Conservation (phyloP, 2,329 filamentous ascomycete genomes). For the Chalaropsis ovoidea region DNA sequence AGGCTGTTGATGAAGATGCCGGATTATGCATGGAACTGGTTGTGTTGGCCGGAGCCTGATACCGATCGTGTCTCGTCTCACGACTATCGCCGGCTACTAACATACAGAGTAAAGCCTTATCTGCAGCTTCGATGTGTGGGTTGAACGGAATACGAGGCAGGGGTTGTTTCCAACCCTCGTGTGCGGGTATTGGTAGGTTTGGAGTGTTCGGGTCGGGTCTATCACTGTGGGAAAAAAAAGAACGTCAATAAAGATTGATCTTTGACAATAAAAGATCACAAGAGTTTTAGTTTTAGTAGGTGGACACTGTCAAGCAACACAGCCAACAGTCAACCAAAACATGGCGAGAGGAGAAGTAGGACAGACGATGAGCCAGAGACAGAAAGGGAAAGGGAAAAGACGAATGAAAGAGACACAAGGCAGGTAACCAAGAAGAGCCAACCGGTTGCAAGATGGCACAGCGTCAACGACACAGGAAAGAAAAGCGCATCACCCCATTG, state of each 20-base stretch:
- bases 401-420: background rate
- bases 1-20: constrained; percentile 12
- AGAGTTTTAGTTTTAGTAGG: background rate
- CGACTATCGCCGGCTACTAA: constrained; percentile 2
- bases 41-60: constrained; percentile 12
- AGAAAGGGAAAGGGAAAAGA: background rate
- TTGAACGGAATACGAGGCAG: background rate
- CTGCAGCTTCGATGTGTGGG: background rate
- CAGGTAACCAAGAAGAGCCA: constrained; percentile 7
- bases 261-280: background rate
- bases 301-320: background rate
- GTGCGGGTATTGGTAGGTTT: background rate
- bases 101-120: constrained; percentile 5
- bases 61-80: constrained; percentile 7
- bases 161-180: background rate
- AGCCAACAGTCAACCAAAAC: background rate
- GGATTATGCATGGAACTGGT: constrained; percentile 6
- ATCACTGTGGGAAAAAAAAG: background rate
- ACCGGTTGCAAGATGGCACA: background rate
- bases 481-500: constrained; percentile 1
- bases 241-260: background rate
- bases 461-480: constrained; percentile 5
- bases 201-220: background rate
- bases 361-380: background rate
- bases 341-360: constrained; percentile 2